Percentiles rank a stretch among this genome's conserved stretches.
These are phyloP conservation scores for Blastomyces gilchristii DNA, from an alignment of 2,329 filamentous ascomycete species.

Conservation along the genomic window DNA sequence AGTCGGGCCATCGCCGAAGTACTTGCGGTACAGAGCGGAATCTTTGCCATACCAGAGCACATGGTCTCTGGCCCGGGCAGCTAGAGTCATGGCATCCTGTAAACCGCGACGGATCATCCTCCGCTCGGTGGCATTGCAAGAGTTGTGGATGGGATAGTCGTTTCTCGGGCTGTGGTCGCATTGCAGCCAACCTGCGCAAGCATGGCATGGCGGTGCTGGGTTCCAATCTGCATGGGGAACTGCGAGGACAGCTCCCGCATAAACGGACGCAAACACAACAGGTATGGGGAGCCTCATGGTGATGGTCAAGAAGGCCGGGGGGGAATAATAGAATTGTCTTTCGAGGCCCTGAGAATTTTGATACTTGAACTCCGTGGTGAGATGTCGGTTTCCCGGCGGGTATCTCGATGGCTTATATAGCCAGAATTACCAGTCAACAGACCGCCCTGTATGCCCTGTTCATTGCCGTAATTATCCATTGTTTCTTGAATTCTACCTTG, in stretches of 20 bases:
- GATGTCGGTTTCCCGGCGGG: too few relatives aligned
- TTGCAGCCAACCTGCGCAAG: slow-evolving; percentile 3
- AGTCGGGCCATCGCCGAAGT: slow-evolving; percentile 53
- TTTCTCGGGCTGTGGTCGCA: slow-evolving; percentile 26
- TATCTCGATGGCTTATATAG: neutral
- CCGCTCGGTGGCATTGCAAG: slow-evolving; percentile 54
- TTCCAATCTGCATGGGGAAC: slow-evolving; percentile 4
- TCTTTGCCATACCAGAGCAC: slow-evolving; percentile 40
- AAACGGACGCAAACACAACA: neutral
- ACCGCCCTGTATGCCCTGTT: neutral
- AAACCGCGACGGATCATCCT: slow-evolving; percentile 48
- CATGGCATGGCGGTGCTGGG: neutral
- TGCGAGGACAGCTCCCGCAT: neutral
- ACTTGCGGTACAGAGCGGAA: slow-evolving; percentile 53
- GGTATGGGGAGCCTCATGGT: neutral
- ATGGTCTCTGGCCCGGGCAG: slow-evolving; percentile 53
- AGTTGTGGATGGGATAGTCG: slow-evolving; percentile 48
- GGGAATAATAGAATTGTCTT: neutral
- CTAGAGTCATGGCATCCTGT: slow-evolving; percentile 48
- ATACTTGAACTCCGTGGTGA: neutral
- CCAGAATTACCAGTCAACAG: neutral
- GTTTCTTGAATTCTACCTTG: neutral
- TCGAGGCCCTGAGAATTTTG: neutral
- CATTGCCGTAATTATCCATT: neutral
- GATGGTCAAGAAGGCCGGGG: neutral